Evolutionary conservation across 2,329 filamentous ascomycete species (phyloP).

Genomic region (Salinomyces thailandicus): DNA sequence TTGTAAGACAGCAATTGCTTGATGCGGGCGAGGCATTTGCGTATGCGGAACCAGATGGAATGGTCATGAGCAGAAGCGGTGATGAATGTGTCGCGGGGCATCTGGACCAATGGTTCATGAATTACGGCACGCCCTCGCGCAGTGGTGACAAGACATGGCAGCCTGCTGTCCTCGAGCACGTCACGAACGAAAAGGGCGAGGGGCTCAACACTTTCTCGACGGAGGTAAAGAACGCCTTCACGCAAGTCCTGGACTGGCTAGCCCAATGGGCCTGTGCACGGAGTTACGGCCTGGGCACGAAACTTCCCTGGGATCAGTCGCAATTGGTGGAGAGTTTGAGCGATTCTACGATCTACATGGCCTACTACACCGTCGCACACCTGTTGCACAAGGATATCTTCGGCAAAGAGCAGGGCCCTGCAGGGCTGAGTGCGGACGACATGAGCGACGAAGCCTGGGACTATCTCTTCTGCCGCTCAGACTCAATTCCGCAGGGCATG

Average conservation of each 20-base stretch:
- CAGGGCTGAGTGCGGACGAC: constrained; percentile 66
- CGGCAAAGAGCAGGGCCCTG: constrained; percentile 58
- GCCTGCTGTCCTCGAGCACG: constrained; percentile 59
- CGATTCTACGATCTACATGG: constrained; percentile 89
- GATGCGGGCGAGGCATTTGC: constrained; percentile 71
- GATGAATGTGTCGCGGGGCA: constrained; percentile 90
- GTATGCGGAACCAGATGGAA: constrained; percentile 86
- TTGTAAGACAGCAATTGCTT: constrained; percentile 69
- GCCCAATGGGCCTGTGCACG: constrained; percentile 92
- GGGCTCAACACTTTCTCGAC: constrained; percentile 68
- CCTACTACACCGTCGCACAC: constrained; percentile 52
- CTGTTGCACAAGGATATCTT: constrained; percentile 69
- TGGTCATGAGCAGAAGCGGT: constrained; percentile 77
- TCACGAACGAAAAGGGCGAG: constrained; percentile 54
- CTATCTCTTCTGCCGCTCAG: constrained; percentile 75
- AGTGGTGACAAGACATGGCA: constrained; percentile 74
- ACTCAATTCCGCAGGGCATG: constrained; percentile 49
- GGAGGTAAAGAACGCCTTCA: constrained; percentile 51
- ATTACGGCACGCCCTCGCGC: constrained; percentile 59
- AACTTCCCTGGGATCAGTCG: constrained; percentile 83
- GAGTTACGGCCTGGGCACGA: constrained; percentile 84
- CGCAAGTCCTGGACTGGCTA: constrained; percentile 81
- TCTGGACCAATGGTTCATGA: constrained; percentile 95
- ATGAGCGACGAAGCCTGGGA: constrained; percentile 96
- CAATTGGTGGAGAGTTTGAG: constrained; percentile 88